Percentiles rank a stretch among this genome's conserved stretches.
Conservation (phyloP, 495 filamentous ascomycete genomes). For the Chaetomium tenue region DNA sequence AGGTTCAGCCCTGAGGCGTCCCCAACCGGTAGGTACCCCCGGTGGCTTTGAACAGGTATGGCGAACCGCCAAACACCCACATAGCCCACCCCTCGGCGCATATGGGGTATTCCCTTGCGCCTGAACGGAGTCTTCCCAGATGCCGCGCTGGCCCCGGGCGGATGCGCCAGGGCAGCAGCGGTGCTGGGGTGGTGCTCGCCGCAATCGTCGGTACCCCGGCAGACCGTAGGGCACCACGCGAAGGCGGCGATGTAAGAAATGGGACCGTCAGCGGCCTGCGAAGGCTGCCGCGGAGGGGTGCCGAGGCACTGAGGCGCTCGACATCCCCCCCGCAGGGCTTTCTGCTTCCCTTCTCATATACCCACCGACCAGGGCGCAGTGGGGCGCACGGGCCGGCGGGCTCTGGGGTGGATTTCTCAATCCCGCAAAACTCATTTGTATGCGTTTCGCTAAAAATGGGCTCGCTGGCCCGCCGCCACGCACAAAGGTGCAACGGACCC, state of each 20-base stretch:
- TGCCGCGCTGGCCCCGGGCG: background rate
- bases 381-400: conserved; percentile 14
- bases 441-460: conserved; percentile 22
- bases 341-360: conserved; percentile 14
- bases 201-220: conserved; percentile 16
- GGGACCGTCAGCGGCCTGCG: conserved; percentile 13
- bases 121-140: conserved; percentile 1
- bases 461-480: conserved; percentile 16
- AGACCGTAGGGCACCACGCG: conserved; percentile 22
- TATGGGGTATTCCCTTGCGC: conserved; percentile 7
- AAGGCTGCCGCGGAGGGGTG: conserved; percentile 18
- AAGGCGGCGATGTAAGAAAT: conserved; percentile 19
- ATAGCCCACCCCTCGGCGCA: conserved; percentile 43
- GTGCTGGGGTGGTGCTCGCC: conserved; percentile 18
- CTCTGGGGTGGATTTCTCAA: background rate
- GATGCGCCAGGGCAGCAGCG: conserved; percentile 5
- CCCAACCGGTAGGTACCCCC: conserved; percentile 46
- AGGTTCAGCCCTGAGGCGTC: conserved; percentile 25
- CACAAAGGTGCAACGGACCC: background rate
- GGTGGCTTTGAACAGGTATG: conserved; percentile 41
- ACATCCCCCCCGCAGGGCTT: conserved; percentile 13
- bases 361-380: conserved; percentile 20
- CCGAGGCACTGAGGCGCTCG: conserved; percentile 1
- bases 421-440: conserved; percentile 21
- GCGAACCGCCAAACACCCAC: conserved; percentile 53